Conservation (phyloP, 169 alveolate genomes). For the Cryptosporidium baileyi region DNA sequence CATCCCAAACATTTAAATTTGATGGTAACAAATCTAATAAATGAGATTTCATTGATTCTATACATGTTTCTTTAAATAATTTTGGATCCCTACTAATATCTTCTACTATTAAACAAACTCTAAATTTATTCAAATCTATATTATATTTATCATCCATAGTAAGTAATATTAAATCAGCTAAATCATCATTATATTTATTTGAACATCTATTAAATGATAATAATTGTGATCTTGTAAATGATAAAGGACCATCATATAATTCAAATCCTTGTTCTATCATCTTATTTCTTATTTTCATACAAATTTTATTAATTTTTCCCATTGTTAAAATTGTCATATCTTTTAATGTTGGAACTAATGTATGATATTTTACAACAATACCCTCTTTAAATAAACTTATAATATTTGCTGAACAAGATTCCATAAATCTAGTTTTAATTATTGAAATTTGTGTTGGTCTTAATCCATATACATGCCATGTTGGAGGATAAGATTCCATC, state of each 20-base stretch:
- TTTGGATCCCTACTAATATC: no score
- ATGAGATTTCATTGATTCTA: no score
- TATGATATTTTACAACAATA: slow-evolving; percentile 22
- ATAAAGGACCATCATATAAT: not conserved
- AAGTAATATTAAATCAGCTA: slow-evolving; percentile 3
- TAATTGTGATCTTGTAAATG: not conserved
- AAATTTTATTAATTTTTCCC: slow-evolving; percentile 25
- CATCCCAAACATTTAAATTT: no score
- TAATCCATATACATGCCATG: slow-evolving; percentile 66
- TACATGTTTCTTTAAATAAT: no score
- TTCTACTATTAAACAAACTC: not conserved
- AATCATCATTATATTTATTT: not conserved
- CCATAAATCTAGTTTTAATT: slow-evolving; percentile 14
- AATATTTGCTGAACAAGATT: slow-evolving; percentile 27
- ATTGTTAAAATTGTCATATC: slow-evolving; percentile 40
- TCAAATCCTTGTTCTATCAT: slow-evolving; percentile 1
- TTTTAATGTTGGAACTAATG: not conserved
- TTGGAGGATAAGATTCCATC: slow-evolving; percentile 41
- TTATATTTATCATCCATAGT: not conserved
- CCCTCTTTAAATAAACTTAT: slow-evolving; percentile 1
- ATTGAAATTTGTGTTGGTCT: slow-evolving; percentile 28
- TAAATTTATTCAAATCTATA: not conserved
- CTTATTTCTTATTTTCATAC: not conserved
- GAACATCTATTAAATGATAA: slow-evolving; percentile 21
- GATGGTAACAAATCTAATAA: no score